These are phyloP conservation scores for Conticribra guillardii DNA, from an alignment of 108 stramenopile species.

Conservation along the genomic window DNA sequence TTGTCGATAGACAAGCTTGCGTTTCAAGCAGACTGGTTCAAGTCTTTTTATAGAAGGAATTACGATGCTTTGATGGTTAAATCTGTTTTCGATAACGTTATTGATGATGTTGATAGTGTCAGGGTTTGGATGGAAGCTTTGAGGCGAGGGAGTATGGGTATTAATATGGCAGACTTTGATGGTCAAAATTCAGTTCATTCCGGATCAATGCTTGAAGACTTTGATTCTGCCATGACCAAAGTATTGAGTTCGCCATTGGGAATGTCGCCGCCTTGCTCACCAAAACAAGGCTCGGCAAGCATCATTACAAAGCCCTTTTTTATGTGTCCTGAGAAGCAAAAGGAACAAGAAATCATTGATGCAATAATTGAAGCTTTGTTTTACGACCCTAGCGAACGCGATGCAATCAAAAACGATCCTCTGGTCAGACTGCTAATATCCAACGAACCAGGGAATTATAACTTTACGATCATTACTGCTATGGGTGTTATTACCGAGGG, in stretches of 20 bases:
- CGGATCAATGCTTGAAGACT: slow-evolving; percentile 8
- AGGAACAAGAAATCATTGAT: slow-evolving; percentile 79
- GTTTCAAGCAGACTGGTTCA: slow-evolving; percentile 84
- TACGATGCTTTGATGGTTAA: slow-evolving; percentile 89
- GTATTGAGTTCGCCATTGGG: slow-evolving; percentile 15
- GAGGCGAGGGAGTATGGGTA: slow-evolving; percentile 41
- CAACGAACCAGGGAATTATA: slow-evolving; percentile 79
- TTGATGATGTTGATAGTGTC: slow-evolving; percentile 83
- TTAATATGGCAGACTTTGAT: slow-evolving; percentile 10
- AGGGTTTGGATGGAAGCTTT: slow-evolving; percentile 76
- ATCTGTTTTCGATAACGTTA: slow-evolving; percentile 78
- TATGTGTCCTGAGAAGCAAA: slow-evolving; percentile 55
- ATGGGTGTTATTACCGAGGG: slow-evolving; percentile 94
- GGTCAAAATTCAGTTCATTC: slow-evolving; percentile 12
- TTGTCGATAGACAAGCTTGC: slow-evolving; percentile 76
- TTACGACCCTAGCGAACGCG: slow-evolving; percentile 67
- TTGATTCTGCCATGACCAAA: slow-evolving; percentile 24
- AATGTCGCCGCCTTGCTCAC: slow-evolving; percentile 7
- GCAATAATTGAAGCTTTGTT: slow-evolving; percentile 86
- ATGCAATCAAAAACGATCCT: slow-evolving; percentile 65
- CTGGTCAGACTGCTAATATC: slow-evolving; percentile 74
- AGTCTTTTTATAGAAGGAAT: slow-evolving; percentile 80
- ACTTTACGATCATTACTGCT: slow-evolving; percentile 85
- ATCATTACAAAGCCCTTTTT: slow-evolving; percentile 45
- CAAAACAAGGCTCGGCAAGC: slow-evolving; percentile 1